Base-by-base conservation (phyloP, 176 grass and related monocot species). In the Zizania latifolia region DNA sequence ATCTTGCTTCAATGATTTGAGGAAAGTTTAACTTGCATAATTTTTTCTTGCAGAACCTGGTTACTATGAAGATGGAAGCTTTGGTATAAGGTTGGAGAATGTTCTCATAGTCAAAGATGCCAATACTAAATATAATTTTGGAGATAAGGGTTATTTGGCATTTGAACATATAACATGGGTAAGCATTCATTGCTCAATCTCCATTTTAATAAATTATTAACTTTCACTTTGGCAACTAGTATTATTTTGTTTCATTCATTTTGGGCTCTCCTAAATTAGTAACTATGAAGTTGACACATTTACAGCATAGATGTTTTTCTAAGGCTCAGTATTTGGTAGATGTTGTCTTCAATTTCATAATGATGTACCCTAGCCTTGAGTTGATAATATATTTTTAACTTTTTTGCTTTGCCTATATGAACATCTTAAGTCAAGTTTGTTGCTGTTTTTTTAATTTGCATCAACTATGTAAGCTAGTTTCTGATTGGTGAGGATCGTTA, bases 81-180 rank as follows among this genome's bases (percentile, higher is more conserved):
- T 98, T 62, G 95, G 95, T 78, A 82, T 98, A 83, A 89, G 91
- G 60, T 79, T 98, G 84, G 95, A 98, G 86, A 98, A 98, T 82
- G 95, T 98, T 81, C 95, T 98, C 76, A 86, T 98, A 55, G 79
- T 84, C 48, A 98, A 98, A 44, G 81, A 94, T 37, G 89, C 95
- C 14, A 79, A 83, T 82, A 85, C 86, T 13, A 76, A 85, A 68
- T 98, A 86, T 75, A 98, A 98, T 81, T 98, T 98, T 79, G 95
- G 86, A 57, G 84, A 84, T 6, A 98, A 94, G 79, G 91, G 95
- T 46, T 98, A 92, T 83, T 84, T 98, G 56, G 73, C 81, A 53
- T 98, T 98, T 72, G 91, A 98, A 68, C 88, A 98, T 84, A 89
- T 98, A 81, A 94, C 95, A 75, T 98, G 95, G 95, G 95, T 98